Evolutionary conservation across 768 basidiomycete species (phyloP).

Genomic region (Boletus barrowsii): DNA sequence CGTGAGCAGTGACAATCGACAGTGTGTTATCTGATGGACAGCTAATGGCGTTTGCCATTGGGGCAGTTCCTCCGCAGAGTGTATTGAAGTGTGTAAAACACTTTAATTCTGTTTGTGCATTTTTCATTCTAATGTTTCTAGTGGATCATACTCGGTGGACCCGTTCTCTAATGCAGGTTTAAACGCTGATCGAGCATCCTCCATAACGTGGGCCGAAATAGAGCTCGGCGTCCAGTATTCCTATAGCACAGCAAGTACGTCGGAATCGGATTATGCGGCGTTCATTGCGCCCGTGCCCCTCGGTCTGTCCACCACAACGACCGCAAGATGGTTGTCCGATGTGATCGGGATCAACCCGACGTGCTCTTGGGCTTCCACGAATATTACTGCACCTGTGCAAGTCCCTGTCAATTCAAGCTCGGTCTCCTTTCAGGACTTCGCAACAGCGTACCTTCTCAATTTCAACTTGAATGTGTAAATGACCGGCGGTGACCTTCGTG

Average conservation of each 20-base stretch:
- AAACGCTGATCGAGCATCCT: constrained; percentile 17
- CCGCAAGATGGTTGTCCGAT: constrained; percentile 28
- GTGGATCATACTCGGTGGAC: not conserved
- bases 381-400: constrained; percentile 16
- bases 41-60: constrained; percentile 23
- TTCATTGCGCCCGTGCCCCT: constrained; percentile 22
- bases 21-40: constrained; percentile 21
- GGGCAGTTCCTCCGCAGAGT: constrained; percentile 20
- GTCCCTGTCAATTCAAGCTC: constrained; percentile 9
- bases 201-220: constrained; percentile 24
- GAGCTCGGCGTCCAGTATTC: constrained; percentile 26
- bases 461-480: constrained; percentile 20
- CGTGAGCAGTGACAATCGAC: constrained; percentile 16
- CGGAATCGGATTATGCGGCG: constrained; percentile 15
- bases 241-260: constrained; percentile 10
- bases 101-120: not conserved
- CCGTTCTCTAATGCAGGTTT: constrained; percentile 3
- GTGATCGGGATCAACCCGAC: constrained; percentile 26
- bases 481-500: not conserved
- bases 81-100: constrained; percentile 23
- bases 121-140: constrained; percentile 2
- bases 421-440: not conserved
- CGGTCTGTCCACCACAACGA: constrained; percentile 14
- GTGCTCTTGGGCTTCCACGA: constrained; percentile 29
- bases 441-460: constrained; percentile 14